These are phyloP conservation scores for Saccharomycopsis sp. DNA, from an alignment of 805 yeast species.

Conservation along the genomic window DNA sequence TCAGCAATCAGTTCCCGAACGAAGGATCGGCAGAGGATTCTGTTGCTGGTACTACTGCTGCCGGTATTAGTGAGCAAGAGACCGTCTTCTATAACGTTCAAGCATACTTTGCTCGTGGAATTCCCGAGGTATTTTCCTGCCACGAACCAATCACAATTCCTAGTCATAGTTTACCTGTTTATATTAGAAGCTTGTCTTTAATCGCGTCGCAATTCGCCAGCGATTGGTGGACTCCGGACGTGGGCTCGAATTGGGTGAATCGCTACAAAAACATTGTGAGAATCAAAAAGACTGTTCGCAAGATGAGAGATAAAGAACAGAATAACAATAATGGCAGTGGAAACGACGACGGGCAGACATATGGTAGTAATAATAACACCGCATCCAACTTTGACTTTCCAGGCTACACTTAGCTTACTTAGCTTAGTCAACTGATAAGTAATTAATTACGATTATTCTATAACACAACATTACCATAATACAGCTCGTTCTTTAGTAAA, in stretches of 20 bases:
- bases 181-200: conserved; percentile 60
- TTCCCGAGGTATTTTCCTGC: conserved; percentile 72
- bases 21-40: conserved; percentile 9
- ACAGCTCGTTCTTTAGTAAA: background rate
- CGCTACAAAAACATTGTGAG: conserved; percentile 29
- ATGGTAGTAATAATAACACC: background rate
- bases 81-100: conserved; percentile 50
- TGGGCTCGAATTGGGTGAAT: conserved; percentile 57
- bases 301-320: background rate
- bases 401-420: conserved; percentile 2
- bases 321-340: background rate
- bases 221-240: conserved; percentile 48
- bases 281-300: conserved; percentile 10
- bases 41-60: conserved; percentile 5
- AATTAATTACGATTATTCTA: too few relatives aligned
- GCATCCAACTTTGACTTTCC: conserved; percentile 4
- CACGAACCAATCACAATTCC: conserved; percentile 68
- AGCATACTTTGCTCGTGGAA: conserved; percentile 56
- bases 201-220: conserved; percentile 67
- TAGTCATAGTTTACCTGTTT: conserved; percentile 50
- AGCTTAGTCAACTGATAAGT: too few relatives aligned
- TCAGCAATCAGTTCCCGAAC: background rate
- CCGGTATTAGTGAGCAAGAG: conserved; percentile 9
- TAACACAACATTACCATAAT: background rate
- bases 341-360: background rate